Conservation (phyloP, 306 rosid genomes). For the Coriaria nepalensis region DNA sequence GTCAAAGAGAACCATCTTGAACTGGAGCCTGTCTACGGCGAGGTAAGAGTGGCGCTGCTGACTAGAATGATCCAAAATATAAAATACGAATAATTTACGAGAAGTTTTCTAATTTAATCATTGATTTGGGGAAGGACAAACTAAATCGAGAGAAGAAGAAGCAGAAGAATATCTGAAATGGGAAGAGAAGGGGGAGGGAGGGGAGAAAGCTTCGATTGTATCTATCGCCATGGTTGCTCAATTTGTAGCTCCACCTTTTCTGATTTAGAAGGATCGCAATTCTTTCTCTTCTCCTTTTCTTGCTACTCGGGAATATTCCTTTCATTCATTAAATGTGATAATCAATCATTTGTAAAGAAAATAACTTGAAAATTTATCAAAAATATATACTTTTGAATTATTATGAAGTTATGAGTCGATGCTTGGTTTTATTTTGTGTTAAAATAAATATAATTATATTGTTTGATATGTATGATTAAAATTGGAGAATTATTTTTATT, state of each 20-base stretch:
- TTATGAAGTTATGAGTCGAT: too few species aligned
- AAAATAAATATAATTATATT: too few species aligned
- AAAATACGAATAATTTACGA: neutral
- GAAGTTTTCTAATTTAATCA: neutral
- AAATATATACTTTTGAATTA: too few species aligned
- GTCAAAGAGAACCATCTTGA: constrained; percentile 52
- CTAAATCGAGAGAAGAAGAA: neutral
- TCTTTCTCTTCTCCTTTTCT: too few species aligned
- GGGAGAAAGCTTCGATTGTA: constrained; percentile 23
- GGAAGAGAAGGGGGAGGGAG: constrained; percentile 26
- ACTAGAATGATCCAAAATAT: constrained; percentile 16
- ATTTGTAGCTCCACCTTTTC: neutral
- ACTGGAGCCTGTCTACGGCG: constrained; percentile 68
- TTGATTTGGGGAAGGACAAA: neutral
- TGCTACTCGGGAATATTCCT: too few species aligned
- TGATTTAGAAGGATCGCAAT: neutral
- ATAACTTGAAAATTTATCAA: too few species aligned
- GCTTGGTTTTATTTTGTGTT: too few species aligned
- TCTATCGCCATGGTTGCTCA: constrained; percentile 33
- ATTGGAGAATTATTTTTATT: too few species aligned
- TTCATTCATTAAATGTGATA: too few species aligned
- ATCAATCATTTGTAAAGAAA: too few species aligned
- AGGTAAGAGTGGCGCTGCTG: constrained; percentile 73
- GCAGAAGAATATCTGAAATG: constrained; percentile 19
- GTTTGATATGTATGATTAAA: too few species aligned